Percentiles rank a stretch among this genome's conserved stretches.
Conservation (phyloP, 2,329 filamentous ascomycete species). For the Periconia macrospinosa region DNA sequence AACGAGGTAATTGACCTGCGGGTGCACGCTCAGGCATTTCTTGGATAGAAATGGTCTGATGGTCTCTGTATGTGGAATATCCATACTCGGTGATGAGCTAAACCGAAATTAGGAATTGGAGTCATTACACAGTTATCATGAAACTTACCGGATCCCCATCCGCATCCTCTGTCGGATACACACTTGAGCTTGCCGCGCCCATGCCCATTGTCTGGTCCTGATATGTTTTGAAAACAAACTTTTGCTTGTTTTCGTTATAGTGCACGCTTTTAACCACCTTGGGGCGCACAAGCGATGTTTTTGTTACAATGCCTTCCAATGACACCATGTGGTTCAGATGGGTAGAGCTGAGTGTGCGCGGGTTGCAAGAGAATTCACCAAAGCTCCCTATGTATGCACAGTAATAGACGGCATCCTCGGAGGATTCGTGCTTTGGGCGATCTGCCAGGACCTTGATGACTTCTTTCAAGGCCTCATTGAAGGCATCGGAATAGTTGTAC, state of each 20-base stretch:
- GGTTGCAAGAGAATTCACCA: conserved; percentile 92
- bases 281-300: conserved; percentile 90
- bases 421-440: conserved; percentile 73
- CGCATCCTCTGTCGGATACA: conserved; percentile 92
- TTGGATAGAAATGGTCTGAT: conserved; percentile 97
- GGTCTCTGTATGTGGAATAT: conserved; percentile 91
- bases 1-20: conserved; percentile 89
- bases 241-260: conserved; percentile 84
- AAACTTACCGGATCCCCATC: conserved; percentile 73
- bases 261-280: conserved; percentile 99
- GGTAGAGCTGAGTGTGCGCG: conserved; percentile 82
- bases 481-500: conserved; percentile 85
- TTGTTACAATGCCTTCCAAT: conserved; percentile 94
- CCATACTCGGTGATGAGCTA: conserved; percentile 88
- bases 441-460: conserved; percentile 80
- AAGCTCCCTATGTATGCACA: conserved; percentile 98
- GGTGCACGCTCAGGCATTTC: conserved; percentile 98
- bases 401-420: conserved; percentile 82
- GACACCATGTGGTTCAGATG: conserved; percentile 97
- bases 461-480: conserved; percentile 87
- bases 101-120: background rate
- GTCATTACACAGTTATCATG: conserved; percentile 18
- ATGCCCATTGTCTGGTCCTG: conserved; percentile 95
- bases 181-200: conserved; percentile 82
- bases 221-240: conserved; percentile 89